A percentile compares a stretch with the other conserved stretches of the same genome.
Conservation (phyloP, 2,329 filamentous ascomycete species). For the Macrophomina tecta region DNA sequence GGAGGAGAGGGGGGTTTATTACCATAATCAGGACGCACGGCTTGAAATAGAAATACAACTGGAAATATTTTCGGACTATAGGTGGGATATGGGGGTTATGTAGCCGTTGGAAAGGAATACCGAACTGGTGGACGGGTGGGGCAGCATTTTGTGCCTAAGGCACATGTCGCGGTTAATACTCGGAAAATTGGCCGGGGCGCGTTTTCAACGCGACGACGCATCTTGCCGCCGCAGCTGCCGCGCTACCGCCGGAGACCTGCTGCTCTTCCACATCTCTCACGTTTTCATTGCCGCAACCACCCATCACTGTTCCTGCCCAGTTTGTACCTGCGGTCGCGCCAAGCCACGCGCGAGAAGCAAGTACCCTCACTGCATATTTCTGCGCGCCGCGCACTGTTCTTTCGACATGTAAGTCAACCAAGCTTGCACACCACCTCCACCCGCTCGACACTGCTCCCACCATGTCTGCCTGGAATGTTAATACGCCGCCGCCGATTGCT, state of each 20-base stretch:
- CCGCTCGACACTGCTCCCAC: conserved; percentile 1
- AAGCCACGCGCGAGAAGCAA: conserved; percentile 5
- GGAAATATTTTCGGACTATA: too few relatives aligned
- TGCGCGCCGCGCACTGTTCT: background rate
- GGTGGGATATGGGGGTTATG: too few relatives aligned
- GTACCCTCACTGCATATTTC: background rate
- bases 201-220: conserved; percentile 25
- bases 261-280: conserved; percentile 4
- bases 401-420: conserved; percentile 10
- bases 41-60: too few relatives aligned
- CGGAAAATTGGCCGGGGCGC: background rate
- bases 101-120: too few relatives aligned
- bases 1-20: too few relatives aligned
- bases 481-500: background rate
- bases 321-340: conserved; percentile 14
- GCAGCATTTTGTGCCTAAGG: conserved; percentile 7
- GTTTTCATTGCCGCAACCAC: conserved; percentile 7
- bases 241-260: conserved; percentile 1
- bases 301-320: conserved; percentile 12
- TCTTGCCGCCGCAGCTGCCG: conserved; percentile 10
- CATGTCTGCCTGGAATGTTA: conserved; percentile 10
- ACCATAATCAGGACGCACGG: too few relatives aligned
- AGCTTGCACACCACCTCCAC: background rate
- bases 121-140: background rate
- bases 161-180: background rate